Percentiles rank a stretch among this genome's conserved stretches.
These are phyloP conservation scores for Coemansia aciculifera DNA, from an alignment of 192 early-diverging fungal genomes.

Conservation along the genomic window DNA sequence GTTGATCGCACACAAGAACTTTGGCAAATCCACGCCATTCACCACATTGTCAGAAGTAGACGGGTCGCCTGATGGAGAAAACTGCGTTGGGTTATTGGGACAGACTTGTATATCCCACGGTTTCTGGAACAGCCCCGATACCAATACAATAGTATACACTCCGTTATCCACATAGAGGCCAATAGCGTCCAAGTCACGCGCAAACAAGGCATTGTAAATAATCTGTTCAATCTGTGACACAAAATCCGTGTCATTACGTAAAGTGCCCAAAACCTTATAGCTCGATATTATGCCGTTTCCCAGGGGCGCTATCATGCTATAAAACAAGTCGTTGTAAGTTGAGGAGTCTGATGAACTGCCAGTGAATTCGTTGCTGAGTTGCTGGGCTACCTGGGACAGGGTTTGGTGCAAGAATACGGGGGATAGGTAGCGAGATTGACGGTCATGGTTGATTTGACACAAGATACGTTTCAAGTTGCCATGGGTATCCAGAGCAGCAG, in stretches of 20 bases:
- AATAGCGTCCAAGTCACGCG: conserved; percentile 40
- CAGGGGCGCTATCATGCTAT: conserved; percentile 21
- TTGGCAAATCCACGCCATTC: conserved; percentile 41
- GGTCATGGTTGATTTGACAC: conserved; percentile 46
- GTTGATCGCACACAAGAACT: conserved; percentile 40
- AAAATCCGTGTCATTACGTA: conserved; percentile 21
- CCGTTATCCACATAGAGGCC: conserved; percentile 31
- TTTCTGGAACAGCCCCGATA: conserved; percentile 14
- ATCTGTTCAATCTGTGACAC: conserved; percentile 11
- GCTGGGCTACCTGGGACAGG: conserved; percentile 25
- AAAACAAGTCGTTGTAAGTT: conserved; percentile 22
- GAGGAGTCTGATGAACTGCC: not conserved
- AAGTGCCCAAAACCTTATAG: conserved; percentile 42
- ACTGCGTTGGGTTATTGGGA: conserved; percentile 10
- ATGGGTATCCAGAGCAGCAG: not conserved
- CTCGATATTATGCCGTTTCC: conserved; percentile 25
- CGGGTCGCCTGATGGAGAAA: conserved; percentile 6
- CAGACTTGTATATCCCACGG: conserved; percentile 23
- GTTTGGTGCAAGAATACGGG: conserved; percentile 45
- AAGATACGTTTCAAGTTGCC: conserved; percentile 26
- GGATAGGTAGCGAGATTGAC: conserved; percentile 21
- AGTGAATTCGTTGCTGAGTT: conserved; percentile 22
- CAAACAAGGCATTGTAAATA: conserved; percentile 39
- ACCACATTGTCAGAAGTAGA: not conserved
- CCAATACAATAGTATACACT: conserved; percentile 44